Conservation (phyloP, 2,329 filamentous ascomycete genomes). For the Colletotrichum cordylinicola region DNA sequence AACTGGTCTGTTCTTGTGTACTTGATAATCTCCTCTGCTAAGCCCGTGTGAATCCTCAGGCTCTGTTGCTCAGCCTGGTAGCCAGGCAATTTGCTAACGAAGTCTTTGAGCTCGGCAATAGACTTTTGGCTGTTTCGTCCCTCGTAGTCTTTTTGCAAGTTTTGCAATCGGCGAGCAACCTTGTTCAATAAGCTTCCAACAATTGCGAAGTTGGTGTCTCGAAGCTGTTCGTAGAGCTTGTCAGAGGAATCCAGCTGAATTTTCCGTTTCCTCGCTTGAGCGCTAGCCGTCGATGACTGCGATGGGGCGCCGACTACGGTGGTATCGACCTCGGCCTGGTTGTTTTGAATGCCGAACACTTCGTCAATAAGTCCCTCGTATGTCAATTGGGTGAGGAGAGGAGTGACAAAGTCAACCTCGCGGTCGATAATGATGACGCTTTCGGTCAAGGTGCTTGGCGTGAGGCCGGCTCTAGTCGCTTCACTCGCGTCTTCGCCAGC, state of each 20-base stretch:
- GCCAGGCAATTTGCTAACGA: slow-evolving; percentile 90
- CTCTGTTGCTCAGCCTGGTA: slow-evolving; percentile 95
- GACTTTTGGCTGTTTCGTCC: slow-evolving; percentile 85
- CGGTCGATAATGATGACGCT: slow-evolving; percentile 94
- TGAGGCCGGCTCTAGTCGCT: slow-evolving; percentile 65
- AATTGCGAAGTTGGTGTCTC: slow-evolving; percentile 94
- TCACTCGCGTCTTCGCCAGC: slow-evolving; percentile 78
- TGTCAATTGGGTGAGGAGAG: slow-evolving; percentile 90
- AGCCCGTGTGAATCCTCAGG: slow-evolving; percentile 87
- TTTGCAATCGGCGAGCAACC: slow-evolving; percentile 83
- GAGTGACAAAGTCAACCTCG: slow-evolving; percentile 91
- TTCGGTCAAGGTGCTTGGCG: slow-evolving; percentile 87
- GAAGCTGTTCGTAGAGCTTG: slow-evolving; percentile 84
- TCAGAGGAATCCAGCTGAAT: slow-evolving; percentile 89
- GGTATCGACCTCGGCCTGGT: slow-evolving; percentile 90
- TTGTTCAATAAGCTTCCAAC: slow-evolving; percentile 90
- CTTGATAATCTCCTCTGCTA: slow-evolving; percentile 96
- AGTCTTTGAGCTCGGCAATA: slow-evolving; percentile 86
- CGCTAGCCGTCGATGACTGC: slow-evolving; percentile 59
- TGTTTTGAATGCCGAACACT: slow-evolving; percentile 88
- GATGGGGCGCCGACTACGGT: slow-evolving; percentile 82
- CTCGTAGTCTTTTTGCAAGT: slow-evolving; percentile 86
- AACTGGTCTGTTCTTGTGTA: slow-evolving; percentile 90
- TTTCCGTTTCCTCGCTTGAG: slow-evolving; percentile 78
- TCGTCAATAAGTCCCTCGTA: slow-evolving; percentile 98